Percentiles rank a stretch among this genome's conserved stretches.
Evolutionary conservation across 352 stramenopile genomes (phyloP).

Genomic region (Paralagenidium karlingii): DNA sequence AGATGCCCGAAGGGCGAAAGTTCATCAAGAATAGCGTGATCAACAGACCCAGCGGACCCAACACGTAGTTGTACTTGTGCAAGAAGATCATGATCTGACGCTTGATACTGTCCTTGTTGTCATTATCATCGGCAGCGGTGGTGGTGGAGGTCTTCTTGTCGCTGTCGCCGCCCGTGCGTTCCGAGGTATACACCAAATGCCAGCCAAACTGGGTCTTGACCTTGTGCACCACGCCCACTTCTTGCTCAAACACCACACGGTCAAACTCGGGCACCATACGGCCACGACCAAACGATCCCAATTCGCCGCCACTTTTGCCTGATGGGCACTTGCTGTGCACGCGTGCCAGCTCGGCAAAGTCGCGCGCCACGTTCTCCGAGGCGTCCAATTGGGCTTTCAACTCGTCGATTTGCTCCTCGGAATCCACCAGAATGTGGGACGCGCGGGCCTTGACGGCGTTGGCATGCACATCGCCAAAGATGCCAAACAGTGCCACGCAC

Average conservation of each 20-base stretch:
- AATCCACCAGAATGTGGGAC: constrained; percentile 66
- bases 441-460: constrained; percentile 30
- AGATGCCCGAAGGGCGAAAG: constrained; percentile 1
- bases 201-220: constrained; percentile 74
- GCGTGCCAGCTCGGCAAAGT: constrained; percentile 42
- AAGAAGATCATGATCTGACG: too few species aligned
- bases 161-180: constrained; percentile 36
- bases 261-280: constrained; percentile 73
- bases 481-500: constrained; percentile 11
- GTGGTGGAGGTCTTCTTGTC: too few species aligned
- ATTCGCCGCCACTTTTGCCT: constrained; percentile 33
- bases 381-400: constrained; percentile 27
- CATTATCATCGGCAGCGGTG: too few species aligned
- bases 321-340: constrained; percentile 65
- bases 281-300: constrained; percentile 52
- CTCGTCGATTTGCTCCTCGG: constrained; percentile 38
- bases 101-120: too few species aligned
- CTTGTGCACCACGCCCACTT: constrained; percentile 55
- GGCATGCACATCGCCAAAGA: constrained; percentile 12
- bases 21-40: constrained; percentile 1
- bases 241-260: constrained; percentile 59
- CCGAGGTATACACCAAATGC: constrained; percentile 63
- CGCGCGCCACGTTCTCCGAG: constrained; percentile 25
- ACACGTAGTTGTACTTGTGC: too few species aligned
- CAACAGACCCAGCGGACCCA: constrained; percentile 1